Evolutionary conservation across 345 rosid species (phyloP).

Genomic region (Luvunga scandens): DNA sequence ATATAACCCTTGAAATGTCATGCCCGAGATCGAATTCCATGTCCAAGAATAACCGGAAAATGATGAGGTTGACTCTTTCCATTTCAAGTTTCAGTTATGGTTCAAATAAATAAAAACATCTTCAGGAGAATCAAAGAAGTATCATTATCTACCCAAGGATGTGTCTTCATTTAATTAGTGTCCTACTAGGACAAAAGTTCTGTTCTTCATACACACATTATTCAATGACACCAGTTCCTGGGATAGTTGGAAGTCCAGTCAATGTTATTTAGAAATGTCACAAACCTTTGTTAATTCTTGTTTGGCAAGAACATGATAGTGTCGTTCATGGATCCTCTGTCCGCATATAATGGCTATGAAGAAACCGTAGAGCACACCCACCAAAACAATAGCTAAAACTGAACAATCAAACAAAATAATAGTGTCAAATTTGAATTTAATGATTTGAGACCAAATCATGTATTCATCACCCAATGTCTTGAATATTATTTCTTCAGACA

Average conservation of each 20-base stretch:
- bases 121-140: not conserved
- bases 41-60: not conserved
- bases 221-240: not conserved
- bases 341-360: slow-evolving; percentile 99
- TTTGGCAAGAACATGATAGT: slow-evolving; percentile 95
- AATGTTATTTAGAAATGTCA: not conserved
- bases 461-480: not conserved
- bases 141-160: not conserved
- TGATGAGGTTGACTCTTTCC: not conserved
- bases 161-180: not conserved
- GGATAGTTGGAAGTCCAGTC: not conserved
- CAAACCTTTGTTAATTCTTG: slow-evolving; percentile 96
- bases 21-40: not conserved
- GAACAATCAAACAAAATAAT: slow-evolving; percentile 22
- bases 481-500: not conserved
- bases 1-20: not conserved
- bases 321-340: slow-evolving; percentile 94
- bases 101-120: not conserved
- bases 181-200: not conserved
- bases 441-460: not conserved
- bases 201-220: not conserved
- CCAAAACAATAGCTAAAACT: slow-evolving; percentile 93
- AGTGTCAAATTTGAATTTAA: slow-evolving; percentile 1
- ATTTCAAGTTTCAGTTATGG: not conserved
- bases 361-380: slow-evolving; percentile 96